Conservation (phyloP, 352 stramenopile genomes). For the Phytophthora pistaciae region DNA sequence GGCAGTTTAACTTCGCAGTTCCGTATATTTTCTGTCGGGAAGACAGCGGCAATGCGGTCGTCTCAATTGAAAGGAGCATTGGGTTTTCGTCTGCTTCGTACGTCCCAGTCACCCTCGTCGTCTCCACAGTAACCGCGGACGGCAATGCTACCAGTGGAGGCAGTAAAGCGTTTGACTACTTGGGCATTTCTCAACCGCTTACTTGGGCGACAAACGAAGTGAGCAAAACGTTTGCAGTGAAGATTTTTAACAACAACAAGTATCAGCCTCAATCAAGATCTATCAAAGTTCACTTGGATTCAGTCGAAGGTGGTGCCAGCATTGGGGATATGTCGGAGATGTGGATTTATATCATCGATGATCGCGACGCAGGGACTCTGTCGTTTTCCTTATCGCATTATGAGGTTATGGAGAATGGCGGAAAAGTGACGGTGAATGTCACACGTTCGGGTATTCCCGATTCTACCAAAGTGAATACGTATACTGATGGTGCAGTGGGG, state of each 20-base stretch:
- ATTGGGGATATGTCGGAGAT: constrained; percentile 57
- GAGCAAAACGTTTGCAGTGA: constrained; percentile 65
- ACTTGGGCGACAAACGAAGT: constrained; percentile 64
- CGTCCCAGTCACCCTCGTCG: constrained; percentile 54
- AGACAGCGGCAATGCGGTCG: constrained; percentile 67
- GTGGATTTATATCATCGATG: constrained; percentile 81
- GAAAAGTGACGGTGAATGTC: constrained; percentile 54
- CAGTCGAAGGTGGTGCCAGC: constrained; percentile 59
- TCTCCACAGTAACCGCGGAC: constrained; percentile 54
- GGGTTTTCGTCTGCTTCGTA: constrained; percentile 73
- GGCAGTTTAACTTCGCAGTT: constrained; percentile 65
- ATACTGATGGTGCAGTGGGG: constrained; percentile 59
- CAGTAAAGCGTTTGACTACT: constrained; percentile 75
- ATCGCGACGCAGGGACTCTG: constrained; percentile 75
- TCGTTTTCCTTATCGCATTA: constrained; percentile 68
- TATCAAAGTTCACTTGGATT: constrained; percentile 62
- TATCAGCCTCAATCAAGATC: constrained; percentile 59
- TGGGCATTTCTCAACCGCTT: constrained; percentile 53
- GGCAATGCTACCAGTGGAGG: constrained; percentile 73
- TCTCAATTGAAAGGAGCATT: constrained; percentile 57
- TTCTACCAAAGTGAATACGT: constrained; percentile 62
- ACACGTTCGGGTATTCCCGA: constrained; percentile 58
- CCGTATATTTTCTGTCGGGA: constrained; percentile 70
- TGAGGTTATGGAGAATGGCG: constrained; percentile 65
- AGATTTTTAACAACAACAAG: constrained; percentile 77